Base-by-base conservation (phyloP, 495 filamentous ascomycete species). In the Podospora bellae-mahoneyi region DNA sequence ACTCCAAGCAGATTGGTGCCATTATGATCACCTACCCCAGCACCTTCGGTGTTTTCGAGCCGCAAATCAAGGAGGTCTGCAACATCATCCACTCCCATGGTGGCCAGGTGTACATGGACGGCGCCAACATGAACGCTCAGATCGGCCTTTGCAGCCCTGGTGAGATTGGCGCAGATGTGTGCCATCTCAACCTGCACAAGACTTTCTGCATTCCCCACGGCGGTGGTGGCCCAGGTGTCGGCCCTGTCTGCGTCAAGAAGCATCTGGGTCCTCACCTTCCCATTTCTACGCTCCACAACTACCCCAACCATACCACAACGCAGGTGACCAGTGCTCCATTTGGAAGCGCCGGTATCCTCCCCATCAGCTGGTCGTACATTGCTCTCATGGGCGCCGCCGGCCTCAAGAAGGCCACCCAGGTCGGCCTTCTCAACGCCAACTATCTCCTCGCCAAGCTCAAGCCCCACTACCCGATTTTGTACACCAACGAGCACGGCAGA, bases 1-100 rank as follows among this genome's bases (percentile, higher is more conserved):
- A 97, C 83, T 85, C 88, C 78, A 88, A 91, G 32, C 86, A 96
- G 71, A 87, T 99, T 55, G 94, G 89, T 13, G 96, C 94, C 28
- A 94, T 99, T 80, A 99, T 99, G 95, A 88, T 99, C 76, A 99
- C 95, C 48, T 99, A 99, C 79, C 95, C 95, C 19, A 96, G 92
- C 80, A 99, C 95, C 0, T 99, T 92, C 70, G 95, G 95, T 73
- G 92, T 99, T 9, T 99, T 96, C 75, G 95, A 99, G 81, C 94
- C 96, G 6, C 84, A 89, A 71, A 86, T 97, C 77, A 97, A 93
- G 83, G 85, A 91, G 73, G 95, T 89, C 16, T 97, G 93, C 76
- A 82, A 91, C 54, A 82, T 96, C 48, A 92, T 99, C 5, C 96
- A 99, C 79, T 74, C 88, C 69, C 83, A 95, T 74, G 96, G 96